Conservation (phyloP, 495 filamentous ascomycete species). For the Hypoxylon lienhwacheense region DNA sequence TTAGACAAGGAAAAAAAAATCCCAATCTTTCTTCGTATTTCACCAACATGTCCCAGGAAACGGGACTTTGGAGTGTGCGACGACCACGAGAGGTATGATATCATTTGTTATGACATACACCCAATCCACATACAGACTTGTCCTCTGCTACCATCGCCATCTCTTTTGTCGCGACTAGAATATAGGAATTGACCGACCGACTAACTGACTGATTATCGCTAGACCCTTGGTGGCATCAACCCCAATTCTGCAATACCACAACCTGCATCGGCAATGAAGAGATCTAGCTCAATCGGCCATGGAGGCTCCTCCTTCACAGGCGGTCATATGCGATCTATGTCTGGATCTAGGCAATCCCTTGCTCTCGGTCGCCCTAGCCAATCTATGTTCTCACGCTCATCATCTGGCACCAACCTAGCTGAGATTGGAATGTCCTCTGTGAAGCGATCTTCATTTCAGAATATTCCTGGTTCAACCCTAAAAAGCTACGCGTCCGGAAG, state of each 20-base stretch:
- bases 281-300: slow-evolving; percentile 78
- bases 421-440: slow-evolving; percentile 81
- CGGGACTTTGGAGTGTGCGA: slow-evolving; percentile 71
- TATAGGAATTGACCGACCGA: slow-evolving; percentile 1
- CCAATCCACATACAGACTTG: slow-evolving; percentile 22
- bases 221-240: slow-evolving; percentile 80
- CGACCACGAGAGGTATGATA: slow-evolving; percentile 68
- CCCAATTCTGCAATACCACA: slow-evolving; percentile 81
- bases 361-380: slow-evolving; percentile 77
- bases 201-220: slow-evolving; percentile 30
- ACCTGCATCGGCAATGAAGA: slow-evolving; percentile 93
- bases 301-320: slow-evolving; percentile 62
- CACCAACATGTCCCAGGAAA: slow-evolving; percentile 71
- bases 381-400: slow-evolving; percentile 80
- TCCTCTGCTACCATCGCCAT: no score
- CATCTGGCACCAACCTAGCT: slow-evolving; percentile 72
- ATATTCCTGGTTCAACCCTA: slow-evolving; percentile 64
- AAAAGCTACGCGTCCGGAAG: slow-evolving; percentile 52
- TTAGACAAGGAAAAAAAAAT: slow-evolving; percentile 11
- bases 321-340: slow-evolving; percentile 74
- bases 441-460: slow-evolving; percentile 79
- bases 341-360: slow-evolving; percentile 83
- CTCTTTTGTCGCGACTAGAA: slow-evolving; percentile 24
- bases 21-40: not conserved
- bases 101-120: slow-evolving; percentile 3